Evolutionary conservation across 441 rosid species (phyloP), one percentile per base, ranked within the genome.

Genomic region (Pelargonium citronellum): DNA sequence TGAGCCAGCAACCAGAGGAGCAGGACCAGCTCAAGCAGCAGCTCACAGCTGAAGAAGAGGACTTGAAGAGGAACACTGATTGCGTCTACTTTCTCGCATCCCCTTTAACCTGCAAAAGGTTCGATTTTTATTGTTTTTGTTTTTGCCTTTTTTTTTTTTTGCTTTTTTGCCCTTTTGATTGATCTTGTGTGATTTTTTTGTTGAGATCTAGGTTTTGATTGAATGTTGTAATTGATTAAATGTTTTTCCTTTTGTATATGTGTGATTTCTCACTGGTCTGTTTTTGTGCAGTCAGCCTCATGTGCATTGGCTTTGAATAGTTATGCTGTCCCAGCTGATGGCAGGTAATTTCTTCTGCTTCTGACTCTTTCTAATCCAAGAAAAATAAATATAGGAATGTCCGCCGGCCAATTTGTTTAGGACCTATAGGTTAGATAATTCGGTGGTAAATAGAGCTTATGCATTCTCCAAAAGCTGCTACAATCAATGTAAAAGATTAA

Each of bases 21-120:
- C 57, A 49, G 2, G 57, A 49, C 16, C 57, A 49, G 57, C 57
- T 49, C 16, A 49, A 77, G 69, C 74, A 70, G 64, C 80, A 44
- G 1, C n/a, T 72, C n/a, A 51, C 86, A 24, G 83, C 91, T 30
- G 97, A 85, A 37, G 99, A 91, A 60, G 99, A 91, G 69, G 91
- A 89, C 46, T 76, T 86, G 82, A 94, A 94, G 80, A 80, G 92
- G 80, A 91, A 91, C 75, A 94, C 99, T 55, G 99, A 94, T 84
- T 94, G 99, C 74, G 97, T 94, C 75, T 94, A 94, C 81, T 93
- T 93, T 71, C 94, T 92, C 49, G 97, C 99, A 10, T 91, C 97
- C 69, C 99, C 99, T 81, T 80, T 89, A 76, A 92, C 97, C 82
- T 94, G 99, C 92, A 91, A 90, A 81, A 90, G 96, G 96, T 92